Conservation (phyloP, 768 basidiomycete genomes). For the Amanita pallidorosea region DNA sequence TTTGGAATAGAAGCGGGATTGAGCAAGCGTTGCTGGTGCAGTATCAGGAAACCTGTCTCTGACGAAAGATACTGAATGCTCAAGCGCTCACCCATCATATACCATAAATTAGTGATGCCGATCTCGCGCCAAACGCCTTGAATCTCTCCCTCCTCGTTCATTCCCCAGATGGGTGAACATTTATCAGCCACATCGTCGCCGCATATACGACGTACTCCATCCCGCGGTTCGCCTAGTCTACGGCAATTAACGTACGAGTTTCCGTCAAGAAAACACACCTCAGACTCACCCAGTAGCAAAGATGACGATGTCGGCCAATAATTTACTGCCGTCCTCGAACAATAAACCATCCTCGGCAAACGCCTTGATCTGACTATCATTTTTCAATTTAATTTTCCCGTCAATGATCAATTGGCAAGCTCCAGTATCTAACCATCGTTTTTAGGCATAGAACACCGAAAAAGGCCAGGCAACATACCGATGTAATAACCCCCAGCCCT, state of each 20-base stretch:
- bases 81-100: conserved; percentile 39
- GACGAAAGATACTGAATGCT: background rate
- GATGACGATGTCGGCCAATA: conserved; percentile 37
- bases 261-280: no score
- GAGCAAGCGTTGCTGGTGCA: background rate
- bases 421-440: conserved; percentile 34
- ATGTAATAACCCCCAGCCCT: conserved; percentile 60
- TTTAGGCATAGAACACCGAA: background rate
- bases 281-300: conserved; percentile 12
- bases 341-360: conserved; percentile 29
- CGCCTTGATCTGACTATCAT: conserved; percentile 30
- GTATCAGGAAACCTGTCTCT: background rate
- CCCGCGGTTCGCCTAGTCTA: no score
- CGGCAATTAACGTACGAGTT: background rate
- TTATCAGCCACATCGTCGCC: conserved; percentile 29
- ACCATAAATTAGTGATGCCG: conserved; percentile 43
- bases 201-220: conserved; percentile 11
- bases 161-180: conserved; percentile 47
- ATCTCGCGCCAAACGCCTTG: conserved; percentile 37
- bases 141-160: conserved; percentile 53
- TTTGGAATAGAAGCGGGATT: conserved; percentile 4
- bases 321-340: conserved; percentile 33
- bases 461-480: conserved; percentile 22
- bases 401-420: conserved; percentile 52
- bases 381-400: conserved; percentile 63